A percentile compares a stretch with the other conserved stretches of the same genome.
Evolutionary conservation across 352 stramenopile species (phyloP).

Genomic region (Pythium vanterpoolii): DNA sequence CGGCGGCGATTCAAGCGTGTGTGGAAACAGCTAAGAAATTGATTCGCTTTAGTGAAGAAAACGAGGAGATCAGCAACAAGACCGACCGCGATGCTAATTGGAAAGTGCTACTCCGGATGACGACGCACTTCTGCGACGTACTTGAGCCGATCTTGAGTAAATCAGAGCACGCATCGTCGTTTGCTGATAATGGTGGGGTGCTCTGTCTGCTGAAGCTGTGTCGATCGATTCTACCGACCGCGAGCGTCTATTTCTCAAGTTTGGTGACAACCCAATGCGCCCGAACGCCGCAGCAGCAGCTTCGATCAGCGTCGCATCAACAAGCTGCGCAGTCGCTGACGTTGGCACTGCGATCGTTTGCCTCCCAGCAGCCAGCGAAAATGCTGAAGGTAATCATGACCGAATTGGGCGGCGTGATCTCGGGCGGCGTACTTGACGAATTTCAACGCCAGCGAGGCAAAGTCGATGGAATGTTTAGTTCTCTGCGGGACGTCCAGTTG

Average conservation of each 20-base stretch:
- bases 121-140: conserved; percentile 87
- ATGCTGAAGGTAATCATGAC: conserved; percentile 68
- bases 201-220: conserved; percentile 88
- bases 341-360: conserved; percentile 85
- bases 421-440: conserved; percentile 43
- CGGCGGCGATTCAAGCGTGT: conserved; percentile 82
- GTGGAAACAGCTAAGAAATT: conserved; percentile 90
- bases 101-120: conserved; percentile 55
- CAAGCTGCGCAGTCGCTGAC: conserved; percentile 87
- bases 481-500: conserved; percentile 58
- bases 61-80: background rate
- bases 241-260: conserved; percentile 74
- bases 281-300: background rate
- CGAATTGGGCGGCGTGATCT: too few relatives aligned
- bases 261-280: conserved; percentile 22
- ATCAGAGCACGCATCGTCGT: conserved; percentile 90
- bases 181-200: conserved; percentile 90
- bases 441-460: conserved; percentile 36
- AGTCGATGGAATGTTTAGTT: conserved; percentile 60
- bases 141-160: conserved; percentile 94
- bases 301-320: conserved; percentile 67
- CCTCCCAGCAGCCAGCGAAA: conserved; percentile 81
- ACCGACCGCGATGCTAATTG: conserved; percentile 17
- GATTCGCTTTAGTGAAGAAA: conserved; percentile 61
- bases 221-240: conserved; percentile 80